Conservation (phyloP, 768 basidiomycete genomes). For the Russula vinacea region DNA sequence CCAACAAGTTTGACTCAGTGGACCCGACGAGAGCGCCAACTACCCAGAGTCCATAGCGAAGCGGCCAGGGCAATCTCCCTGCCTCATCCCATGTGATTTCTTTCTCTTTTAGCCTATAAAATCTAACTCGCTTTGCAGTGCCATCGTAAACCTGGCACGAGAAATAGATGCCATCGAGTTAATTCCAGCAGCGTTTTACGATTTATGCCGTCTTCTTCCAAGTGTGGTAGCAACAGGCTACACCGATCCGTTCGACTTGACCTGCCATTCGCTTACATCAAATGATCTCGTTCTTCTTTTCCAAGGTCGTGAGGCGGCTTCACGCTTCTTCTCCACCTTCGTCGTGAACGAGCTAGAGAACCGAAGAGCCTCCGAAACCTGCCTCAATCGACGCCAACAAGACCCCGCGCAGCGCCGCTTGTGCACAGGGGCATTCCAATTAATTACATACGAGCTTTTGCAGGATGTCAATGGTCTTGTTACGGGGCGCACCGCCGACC, state of each 20-base stretch:
- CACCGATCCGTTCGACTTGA: slow-evolving; percentile 38
- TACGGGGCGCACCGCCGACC: slow-evolving; percentile 27
- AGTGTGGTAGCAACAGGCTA: slow-evolving; percentile 58
- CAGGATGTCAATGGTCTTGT: slow-evolving; percentile 29
- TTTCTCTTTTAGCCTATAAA: background rate
- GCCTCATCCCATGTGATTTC: slow-evolving; percentile 67
- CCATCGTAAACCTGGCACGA: slow-evolving; percentile 65
- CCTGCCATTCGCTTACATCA: slow-evolving; percentile 45
- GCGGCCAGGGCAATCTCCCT: slow-evolving; percentile 55
- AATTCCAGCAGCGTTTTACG: slow-evolving; percentile 75
- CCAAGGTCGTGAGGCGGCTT: slow-evolving; percentile 67
- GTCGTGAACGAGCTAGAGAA: slow-evolving; percentile 72
- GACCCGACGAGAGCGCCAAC: slow-evolving; percentile 63
- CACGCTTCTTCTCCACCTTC: slow-evolving; percentile 74
- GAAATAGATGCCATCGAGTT: slow-evolving; percentile 54
- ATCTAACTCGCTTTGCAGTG: slow-evolving; percentile 38
- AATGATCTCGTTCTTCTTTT: slow-evolving; percentile 58
- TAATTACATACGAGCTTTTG: slow-evolving; percentile 27
- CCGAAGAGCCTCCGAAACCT: slow-evolving; percentile 45
- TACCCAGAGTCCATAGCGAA: slow-evolving; percentile 47
- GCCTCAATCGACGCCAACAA: slow-evolving; percentile 21
- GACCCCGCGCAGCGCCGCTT: slow-evolving; percentile 16
- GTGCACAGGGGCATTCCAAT: slow-evolving; percentile 28
- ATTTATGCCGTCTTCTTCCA: slow-evolving; percentile 65
- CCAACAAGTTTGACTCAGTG: slow-evolving; percentile 60